phyloP scores from a whole-genome alignment of 768 basidiomycete species.

The Lactifluus hygrophoroides region DNA sequence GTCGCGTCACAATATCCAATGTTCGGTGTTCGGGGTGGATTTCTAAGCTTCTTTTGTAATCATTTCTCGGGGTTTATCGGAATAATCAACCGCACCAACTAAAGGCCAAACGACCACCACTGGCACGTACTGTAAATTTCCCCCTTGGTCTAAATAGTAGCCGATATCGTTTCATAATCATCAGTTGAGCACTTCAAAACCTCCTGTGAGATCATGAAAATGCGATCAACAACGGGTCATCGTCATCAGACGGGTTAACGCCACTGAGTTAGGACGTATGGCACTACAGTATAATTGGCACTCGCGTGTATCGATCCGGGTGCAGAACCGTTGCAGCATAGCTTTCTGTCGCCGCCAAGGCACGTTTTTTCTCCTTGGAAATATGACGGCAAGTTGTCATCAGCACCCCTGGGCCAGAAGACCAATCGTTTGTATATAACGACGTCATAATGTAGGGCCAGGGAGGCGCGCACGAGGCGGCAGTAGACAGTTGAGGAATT shows the following conservation, averaged over 20 bases:
- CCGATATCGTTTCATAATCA: no score
- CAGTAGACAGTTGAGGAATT: neutral
- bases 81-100: no score
- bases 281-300: neutral
- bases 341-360: neutral
- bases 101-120: no score
- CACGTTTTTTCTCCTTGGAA: neutral
- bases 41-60: no score
- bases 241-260: no score
- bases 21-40: no score
- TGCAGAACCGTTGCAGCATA: neutral
- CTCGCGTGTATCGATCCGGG: neutral
- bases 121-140: no score
- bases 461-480: neutral
- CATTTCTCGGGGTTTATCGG: no score
- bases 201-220: neutral
- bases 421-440: neutral
- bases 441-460: slow-evolving; percentile 7
- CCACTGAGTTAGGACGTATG: no score
- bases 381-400: neutral
- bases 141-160: no score
- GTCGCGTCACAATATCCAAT: no score
- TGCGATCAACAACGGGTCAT: neutral
- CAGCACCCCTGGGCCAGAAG: neutral
- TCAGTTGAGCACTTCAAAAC: no score